Base-by-base conservation (phyloP, 2,329 filamentous ascomycete genomes). In the Colletotrichum tropicicola region DNA sequence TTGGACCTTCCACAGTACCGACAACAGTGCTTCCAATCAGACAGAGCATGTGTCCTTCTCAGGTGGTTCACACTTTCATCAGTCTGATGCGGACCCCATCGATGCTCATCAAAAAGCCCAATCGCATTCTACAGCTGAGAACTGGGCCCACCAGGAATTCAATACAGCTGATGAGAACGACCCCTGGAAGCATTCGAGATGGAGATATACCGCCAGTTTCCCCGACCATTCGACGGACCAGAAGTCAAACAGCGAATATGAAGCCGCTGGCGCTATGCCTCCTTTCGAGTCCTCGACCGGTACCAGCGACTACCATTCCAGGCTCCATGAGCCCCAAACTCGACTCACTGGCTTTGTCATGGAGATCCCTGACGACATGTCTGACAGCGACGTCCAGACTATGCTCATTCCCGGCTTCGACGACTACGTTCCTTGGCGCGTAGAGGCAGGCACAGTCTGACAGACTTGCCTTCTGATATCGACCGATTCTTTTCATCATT, bases 351-450 rank as follows among this genome's bases (percentile, higher is more conserved):
- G 62, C 5, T 62, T 55, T 51, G 62, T 27, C 17, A 65, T 62
- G 62, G 62, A 65, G 21, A 56, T 65, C 23, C 62, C 62, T 17
- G 62, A 65, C 27, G 58, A 65, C 8, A 51, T 65, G 49, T 62
- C 62, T 7, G 51, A 65, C 19, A 56, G 35, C 12, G 57, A 65
- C 6, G 62, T 65, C 28, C 62, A 65, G 21, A 62, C 45, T 10
- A 47, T 65, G 23, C 44, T 65, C 37, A 65, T 65, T 44, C 62
- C 62, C 12, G 62, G 62, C 37, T 65, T 43, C 32, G 62, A 65
- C 25, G 44, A 65, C n/a, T 65, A 65, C 37, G 28, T 65, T 30
- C 51, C 57, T 28, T 61, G 37, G 35, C 49, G 28, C 15, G 12
- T 15, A 15, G 30, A 44, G 35, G 27, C 19, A 27, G 49, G 17